phyloP scores from a whole-genome alignment of 169 alveolate genomes.

The Eimeria necatrix region DNA sequence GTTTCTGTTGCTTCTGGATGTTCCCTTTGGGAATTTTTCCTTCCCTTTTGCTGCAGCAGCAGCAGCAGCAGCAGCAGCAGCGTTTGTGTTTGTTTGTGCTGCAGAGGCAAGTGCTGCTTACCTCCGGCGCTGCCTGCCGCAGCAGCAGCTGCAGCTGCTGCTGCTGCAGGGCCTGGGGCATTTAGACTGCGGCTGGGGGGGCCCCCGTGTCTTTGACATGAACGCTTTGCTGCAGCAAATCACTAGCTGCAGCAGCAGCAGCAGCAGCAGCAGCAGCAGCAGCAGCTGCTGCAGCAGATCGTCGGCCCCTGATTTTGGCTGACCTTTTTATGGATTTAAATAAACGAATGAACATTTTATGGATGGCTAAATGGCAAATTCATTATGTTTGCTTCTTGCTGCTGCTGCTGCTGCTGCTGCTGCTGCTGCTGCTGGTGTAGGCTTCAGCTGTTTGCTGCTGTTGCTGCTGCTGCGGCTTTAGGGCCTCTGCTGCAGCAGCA shows the following conservation, averaged over 20 bases:
- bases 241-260: not conserved
- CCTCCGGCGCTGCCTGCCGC: slow-evolving; percentile 17
- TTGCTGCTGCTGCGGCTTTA: no score
- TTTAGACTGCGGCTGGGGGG: slow-evolving; percentile 50
- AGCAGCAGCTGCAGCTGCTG: slow-evolving; percentile 27
- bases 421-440: no score
- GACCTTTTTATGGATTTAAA: no score
- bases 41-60: not conserved
- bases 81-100: not conserved
- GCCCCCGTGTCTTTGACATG: slow-evolving; percentile 54
- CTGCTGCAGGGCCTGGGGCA: slow-evolving; percentile 44
- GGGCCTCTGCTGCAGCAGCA: no score
- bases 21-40: not conserved
- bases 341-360: no score
- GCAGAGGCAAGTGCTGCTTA: slow-evolving; percentile 14
- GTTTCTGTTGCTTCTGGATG: not conserved
- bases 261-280: not conserved
- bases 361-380: no score
- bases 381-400: no score
- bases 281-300: no score
- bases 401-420: no score
- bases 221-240: slow-evolving; percentile 43
- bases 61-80: not conserved
- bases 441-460: no score
- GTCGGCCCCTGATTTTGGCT: no score